Evolutionary conservation across 1,284 basidiomycete genomes (phyloP), one percentile per base, ranked within the genome.

Genomic region (Stygiomarasmius scandens): DNA sequence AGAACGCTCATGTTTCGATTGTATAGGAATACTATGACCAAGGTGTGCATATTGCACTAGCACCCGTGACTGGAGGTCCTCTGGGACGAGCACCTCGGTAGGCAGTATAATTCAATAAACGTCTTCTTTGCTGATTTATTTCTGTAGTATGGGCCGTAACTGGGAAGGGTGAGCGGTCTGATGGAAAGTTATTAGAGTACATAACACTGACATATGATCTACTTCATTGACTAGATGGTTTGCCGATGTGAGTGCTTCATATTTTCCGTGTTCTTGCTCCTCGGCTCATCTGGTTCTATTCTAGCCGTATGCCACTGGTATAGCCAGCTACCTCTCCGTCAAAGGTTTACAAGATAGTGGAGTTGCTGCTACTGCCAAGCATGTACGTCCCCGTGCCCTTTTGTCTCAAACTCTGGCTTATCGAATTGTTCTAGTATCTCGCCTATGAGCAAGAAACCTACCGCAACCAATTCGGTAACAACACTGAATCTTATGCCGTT

Each of bases 1-100:
- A 22, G 27, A 11, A 53, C 19, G 38, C 29, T 25, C 12, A n/a
- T 44, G 16, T n/a, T 24, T 22, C 16, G n/a, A 9, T 25, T 14
- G 16, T 16, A 10, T 44, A 53, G 51, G 51, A 53, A 25, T 44
- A 22, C 38, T 27, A 44, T 19, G 81, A 75, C 47, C 87, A 90
- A 68, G 89, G 89, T 23, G 82, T 82, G 52, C 76, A 90, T 64
- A 74, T 80, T 50, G 76, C 73, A 9, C 70, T 80, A 3, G 63
- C 60, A 0, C 58, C 58, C 3, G 51, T 57, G 76, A 81, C 79
- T 76, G 81, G 81, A 23, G 45, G 45, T 8, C 45, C 45, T 61
- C 65, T 81, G 16, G 38, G 38, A 16, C 38, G 38, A 16, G 38
- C 38, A 6, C 38, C 38, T 16, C 38, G 64, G 81, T 79, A 43